phyloP scores from a whole-genome alignment of 2,329 filamentous ascomycete species.

The Zarea fungicola region DNA sequence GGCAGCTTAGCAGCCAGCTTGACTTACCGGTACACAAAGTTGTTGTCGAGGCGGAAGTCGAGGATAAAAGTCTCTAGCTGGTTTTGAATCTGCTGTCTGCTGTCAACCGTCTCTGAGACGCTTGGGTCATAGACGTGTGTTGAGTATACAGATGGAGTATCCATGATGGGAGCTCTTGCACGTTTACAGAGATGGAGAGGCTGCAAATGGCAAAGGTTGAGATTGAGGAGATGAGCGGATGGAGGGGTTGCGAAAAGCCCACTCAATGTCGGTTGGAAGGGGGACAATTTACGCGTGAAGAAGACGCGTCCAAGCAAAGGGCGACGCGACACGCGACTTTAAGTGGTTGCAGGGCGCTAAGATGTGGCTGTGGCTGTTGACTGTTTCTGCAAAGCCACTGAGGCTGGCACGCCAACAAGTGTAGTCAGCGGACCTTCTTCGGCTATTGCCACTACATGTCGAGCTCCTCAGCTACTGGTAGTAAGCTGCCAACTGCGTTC shows the following conservation, averaged over 20 bases:
- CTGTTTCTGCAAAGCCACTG: neutral
- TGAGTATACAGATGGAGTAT: slow-evolving; percentile 82
- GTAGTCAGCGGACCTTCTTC: slow-evolving; percentile 8
- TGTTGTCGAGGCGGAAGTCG: slow-evolving; percentile 88
- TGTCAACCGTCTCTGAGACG: slow-evolving; percentile 62
- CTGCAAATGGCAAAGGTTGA: neutral
- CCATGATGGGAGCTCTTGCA: slow-evolving; percentile 51
- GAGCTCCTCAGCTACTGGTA: neutral
- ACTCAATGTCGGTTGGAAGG: neutral
- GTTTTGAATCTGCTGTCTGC: slow-evolving; percentile 65
- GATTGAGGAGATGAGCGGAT: neutral
- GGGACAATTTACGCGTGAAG: slow-evolving; percentile 13
- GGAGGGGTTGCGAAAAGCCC: slow-evolving; percentile 8
- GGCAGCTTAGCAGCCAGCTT: slow-evolving; percentile 14
- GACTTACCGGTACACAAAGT: slow-evolving; percentile 82
- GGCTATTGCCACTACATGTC: neutral
- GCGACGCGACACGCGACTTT: slow-evolving; percentile 22
- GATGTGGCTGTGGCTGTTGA: neutral
- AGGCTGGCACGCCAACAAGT: neutral
- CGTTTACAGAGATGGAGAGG: neutral
- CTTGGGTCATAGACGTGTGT: slow-evolving; percentile 72
- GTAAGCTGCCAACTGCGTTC: no score
- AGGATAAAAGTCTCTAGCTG: slow-evolving; percentile 88
- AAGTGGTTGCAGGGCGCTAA: slow-evolving; percentile 26
- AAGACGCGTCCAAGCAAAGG: slow-evolving; percentile 11